Evolutionary conservation across 139 green algal species (phyloP).

Genomic region (Spirogloea muscicola): DNA sequence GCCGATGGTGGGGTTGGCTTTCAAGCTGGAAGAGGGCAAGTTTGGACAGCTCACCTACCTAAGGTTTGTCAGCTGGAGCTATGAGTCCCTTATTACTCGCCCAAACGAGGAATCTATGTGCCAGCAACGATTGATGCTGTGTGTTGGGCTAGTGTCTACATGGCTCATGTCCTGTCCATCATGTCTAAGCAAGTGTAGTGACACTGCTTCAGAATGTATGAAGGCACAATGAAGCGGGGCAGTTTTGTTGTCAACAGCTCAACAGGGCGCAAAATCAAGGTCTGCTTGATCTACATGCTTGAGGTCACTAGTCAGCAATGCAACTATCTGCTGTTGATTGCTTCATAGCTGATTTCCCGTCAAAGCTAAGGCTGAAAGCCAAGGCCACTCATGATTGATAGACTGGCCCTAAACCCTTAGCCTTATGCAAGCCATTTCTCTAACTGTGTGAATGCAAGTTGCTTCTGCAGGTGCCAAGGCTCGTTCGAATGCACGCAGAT

Average conservation of each 20-base stretch:
- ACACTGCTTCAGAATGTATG: conserved; percentile 77
- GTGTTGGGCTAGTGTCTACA: not conserved
- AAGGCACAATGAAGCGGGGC: conserved; percentile 62
- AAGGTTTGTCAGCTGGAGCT: too few species aligned
- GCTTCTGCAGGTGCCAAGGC: conserved; percentile 39
- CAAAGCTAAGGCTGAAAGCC: too few species aligned
- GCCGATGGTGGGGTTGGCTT: conserved; percentile 70
- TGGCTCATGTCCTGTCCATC: not conserved
- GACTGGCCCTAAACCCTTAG: too few species aligned
- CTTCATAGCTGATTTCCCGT: too few species aligned
- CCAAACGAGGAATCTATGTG: too few species aligned
- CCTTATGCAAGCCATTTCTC: too few species aligned
- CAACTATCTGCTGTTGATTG: too few species aligned
- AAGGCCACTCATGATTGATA: too few species aligned
- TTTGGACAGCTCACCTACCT: conserved; percentile 98
- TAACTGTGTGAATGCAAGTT: too few species aligned
- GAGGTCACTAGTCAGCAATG: too few species aligned
- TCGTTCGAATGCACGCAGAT: conserved; percentile 52
- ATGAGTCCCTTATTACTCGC: too few species aligned
- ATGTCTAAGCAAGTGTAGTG: too few species aligned
- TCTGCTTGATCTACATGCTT: conserved; percentile 55
- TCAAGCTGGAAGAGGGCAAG: conserved; percentile 97
- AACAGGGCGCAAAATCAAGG: conserved; percentile 63
- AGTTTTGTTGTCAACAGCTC: conserved; percentile 51
- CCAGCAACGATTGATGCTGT: not conserved